Evolutionary conservation across 2,329 filamentous ascomycete genomes (phyloP), one percentile per base, ranked within the genome.

Genomic region (Fusarium sp.): DNA sequence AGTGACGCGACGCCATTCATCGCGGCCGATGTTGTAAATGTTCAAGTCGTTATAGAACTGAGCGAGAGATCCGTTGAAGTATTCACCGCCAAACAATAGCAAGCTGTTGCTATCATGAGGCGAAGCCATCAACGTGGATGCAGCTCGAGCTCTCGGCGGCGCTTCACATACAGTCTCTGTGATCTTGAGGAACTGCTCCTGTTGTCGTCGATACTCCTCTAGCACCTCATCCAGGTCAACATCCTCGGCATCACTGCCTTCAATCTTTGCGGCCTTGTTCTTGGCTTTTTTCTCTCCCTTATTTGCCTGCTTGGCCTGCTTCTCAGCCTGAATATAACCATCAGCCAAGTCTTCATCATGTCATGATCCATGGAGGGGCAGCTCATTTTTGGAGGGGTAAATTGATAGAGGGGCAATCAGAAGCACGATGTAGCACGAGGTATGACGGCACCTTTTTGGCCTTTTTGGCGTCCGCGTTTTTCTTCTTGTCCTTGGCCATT

Each of bases 181-280:
- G 74, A 99, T 89, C 81, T 97, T 97, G 74, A 96, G 88, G 77
- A 97, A 98, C 76, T 93, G 92, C 76, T 97, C 95, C 83, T 99
- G 96, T 80, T 94, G 92, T 77, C 92, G 93, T 72, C 92, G 92
- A 81, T 97, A 98, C 79, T 97, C 93, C 45, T 95, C 95, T 28
- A 99, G 89, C 44, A 99, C 95, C 45, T 91, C 91, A 77, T 99
- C 96, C 38, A 99, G 87, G 80, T 98, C 96, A 15, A 96, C 90
- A 74, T 98, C 95, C 78, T 98, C 95, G 48, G 87, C 93, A 78
- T 98, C 95, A 77, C 93, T 95, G 78, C 95, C 95, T 28, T 92
- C 91, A 58, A 86, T 79, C 78, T 93, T 90, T 72, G 92, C 88
- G 15, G 85, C 84, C 79, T 92, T 92, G 52, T 79, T 83, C 74